Base-by-base conservation (phyloP, 345 rosid genomes). In the Populus simonii region DNA sequence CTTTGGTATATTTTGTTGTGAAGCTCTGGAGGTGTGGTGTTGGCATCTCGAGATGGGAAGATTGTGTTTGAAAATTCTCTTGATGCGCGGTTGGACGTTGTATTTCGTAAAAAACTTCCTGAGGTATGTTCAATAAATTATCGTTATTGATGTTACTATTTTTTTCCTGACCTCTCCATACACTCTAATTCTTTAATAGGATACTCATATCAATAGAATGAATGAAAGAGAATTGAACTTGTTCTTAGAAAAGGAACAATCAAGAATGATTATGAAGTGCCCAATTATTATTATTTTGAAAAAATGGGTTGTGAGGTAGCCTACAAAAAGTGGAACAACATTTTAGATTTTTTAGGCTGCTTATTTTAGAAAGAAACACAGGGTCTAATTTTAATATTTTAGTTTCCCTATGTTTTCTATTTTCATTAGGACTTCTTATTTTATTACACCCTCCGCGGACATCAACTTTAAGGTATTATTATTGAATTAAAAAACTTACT, bases 1-100 rank as follows among this genome's bases (percentile, higher is more conserved):
- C n/a, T n/a, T n/a, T n/a, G n/a, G n/a, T n/a, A n/a, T n/a, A n/a
- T n/a, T n/a, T 79, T 76, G 20, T 81, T 78, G 70, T 80, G 82
- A 86, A 96, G 99, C 79, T 86, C 94, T 29, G 99, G 99, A 81
- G 99, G 99, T 83, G 97, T 96, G 59, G 99, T 94, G 43, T 45
- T 96, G 69, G 99, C 99, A 74, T 94, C 99, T 76, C 90, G 87
- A 83, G 98, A 94, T 78, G 99, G 99, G 51, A 96, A 96, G 81
- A 94, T 96, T 79, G 99, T 96, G 76, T 91, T 79, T 62, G 99
- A 96, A 88, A 94, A 96, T 86, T 87, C 95, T 9, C 93, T 96
- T 75, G 97, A 96, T 88, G 97, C 98, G 1, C 89, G 99, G 41
- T 81, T 96, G 92, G 99, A 96, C 65, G 91, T 92, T 77, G 97